Evolutionary conservation across 306 rosid genomes (phyloP).

Genomic region (Echinosophora koreensis): DNA sequence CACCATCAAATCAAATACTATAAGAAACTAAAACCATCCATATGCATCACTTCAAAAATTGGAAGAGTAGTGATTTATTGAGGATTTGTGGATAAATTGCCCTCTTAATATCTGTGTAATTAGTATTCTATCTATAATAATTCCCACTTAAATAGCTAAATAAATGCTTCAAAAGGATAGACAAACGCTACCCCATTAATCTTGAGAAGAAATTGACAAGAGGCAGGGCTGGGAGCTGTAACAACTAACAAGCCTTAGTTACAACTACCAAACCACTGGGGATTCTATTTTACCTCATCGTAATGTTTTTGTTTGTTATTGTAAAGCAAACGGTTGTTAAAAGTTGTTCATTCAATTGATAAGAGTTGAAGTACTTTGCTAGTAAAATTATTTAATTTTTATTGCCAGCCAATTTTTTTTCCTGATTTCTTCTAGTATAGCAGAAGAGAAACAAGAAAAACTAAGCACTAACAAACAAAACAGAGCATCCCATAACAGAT

Average conservation of each 20-base stretch:
- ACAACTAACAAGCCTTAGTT: too few species aligned
- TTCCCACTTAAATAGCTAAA: background rate
- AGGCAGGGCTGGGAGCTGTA: too few species aligned
- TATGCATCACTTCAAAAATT: too few species aligned
- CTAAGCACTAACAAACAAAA: background rate
- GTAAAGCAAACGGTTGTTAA: background rate
- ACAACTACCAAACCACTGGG: too few species aligned
- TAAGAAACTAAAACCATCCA: too few species aligned
- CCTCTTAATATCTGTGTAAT: too few species aligned
- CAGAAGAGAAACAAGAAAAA: background rate
- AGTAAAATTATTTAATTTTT: too few species aligned
- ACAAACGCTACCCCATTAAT: background rate
- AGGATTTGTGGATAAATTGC: too few species aligned
- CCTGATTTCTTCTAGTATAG: background rate
- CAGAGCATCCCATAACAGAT: background rate
- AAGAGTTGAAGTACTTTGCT: background rate
- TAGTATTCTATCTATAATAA: too few species aligned
- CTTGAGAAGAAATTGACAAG: too few species aligned
- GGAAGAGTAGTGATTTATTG: background rate
- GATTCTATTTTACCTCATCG: conserved; percentile 9
- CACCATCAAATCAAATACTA: too few species aligned
- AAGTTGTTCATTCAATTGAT: background rate
- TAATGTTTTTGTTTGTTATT: background rate
- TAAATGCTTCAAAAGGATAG: background rate
- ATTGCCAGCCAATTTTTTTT: background rate